Conservation (phyloP, 768 basidiomycete genomes). For the Tephrocybe sp. region DNA sequence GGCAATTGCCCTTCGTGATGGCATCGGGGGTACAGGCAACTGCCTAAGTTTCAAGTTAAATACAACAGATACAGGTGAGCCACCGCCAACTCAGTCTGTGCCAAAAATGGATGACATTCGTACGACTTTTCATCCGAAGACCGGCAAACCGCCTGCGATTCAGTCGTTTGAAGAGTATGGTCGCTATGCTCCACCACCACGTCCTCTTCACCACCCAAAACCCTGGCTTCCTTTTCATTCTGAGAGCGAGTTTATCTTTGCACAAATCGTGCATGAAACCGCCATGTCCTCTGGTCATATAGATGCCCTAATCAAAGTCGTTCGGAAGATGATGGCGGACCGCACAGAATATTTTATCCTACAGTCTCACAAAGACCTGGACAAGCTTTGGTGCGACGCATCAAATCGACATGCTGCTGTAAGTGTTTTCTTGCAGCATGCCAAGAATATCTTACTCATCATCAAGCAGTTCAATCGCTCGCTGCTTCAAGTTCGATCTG, state of each 20-base stretch:
- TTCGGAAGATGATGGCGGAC: slow-evolving; percentile 9
- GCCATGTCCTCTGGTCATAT: slow-evolving; percentile 19
- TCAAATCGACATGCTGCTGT: neutral
- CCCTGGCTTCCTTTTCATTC: slow-evolving; percentile 31
- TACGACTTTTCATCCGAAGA: slow-evolving; percentile 12
- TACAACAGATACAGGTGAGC: too few relatives aligned
- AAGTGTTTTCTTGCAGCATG: too few relatives aligned
- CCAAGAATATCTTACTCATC: slow-evolving; percentile 16
- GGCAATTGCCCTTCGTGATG: too few relatives aligned
- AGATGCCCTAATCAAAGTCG: slow-evolving; percentile 18
- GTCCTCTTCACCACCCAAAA: neutral
- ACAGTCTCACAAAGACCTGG: slow-evolving; percentile 17
- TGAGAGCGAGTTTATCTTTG: slow-evolving; percentile 28
- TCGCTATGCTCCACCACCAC: neutral
- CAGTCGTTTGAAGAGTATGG: slow-evolving; percentile 9
- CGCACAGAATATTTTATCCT: slow-evolving; percentile 17
- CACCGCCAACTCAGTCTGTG: neutral
- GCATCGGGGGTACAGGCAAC: too few relatives aligned
- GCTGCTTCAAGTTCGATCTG: slow-evolving; percentile 28
- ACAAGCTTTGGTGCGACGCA: slow-evolving; percentile 19
- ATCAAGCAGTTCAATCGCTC: slow-evolving; percentile 15
- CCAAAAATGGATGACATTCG: slow-evolving; percentile 9
- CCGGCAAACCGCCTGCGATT: neutral
- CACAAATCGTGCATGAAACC: slow-evolving; percentile 21
- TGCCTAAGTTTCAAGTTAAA: too few relatives aligned